These are phyloP conservation scores for Oidiodendron maius DNA, from an alignment of 495 filamentous ascomycete species.

Conservation along the genomic window DNA sequence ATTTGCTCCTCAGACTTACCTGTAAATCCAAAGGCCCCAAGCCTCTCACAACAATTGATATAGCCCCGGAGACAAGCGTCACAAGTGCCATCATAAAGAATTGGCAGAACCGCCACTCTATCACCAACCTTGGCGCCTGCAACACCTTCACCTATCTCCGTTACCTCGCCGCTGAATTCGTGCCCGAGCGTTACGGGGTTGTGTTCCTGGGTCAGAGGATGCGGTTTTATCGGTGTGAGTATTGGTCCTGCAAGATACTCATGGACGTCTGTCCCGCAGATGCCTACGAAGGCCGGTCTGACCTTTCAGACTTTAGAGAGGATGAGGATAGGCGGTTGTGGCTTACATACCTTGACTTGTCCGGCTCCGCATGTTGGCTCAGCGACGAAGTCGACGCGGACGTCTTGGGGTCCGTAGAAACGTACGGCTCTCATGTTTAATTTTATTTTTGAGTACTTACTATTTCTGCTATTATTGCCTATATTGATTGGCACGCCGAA, in stretches of 20 bases:
- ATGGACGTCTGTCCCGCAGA: conserved; percentile 59
- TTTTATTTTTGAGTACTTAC: too few relatives aligned
- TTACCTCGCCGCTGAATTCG: conserved; percentile 53
- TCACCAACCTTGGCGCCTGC: conserved; percentile 45
- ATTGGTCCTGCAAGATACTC: conserved; percentile 52
- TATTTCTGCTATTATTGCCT: too few relatives aligned
- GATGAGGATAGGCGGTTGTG: too few relatives aligned
- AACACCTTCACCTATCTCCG: conserved; percentile 51
- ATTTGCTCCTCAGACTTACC: too few relatives aligned
- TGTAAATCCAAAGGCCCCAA: conserved; percentile 56
- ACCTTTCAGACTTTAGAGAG: too few relatives aligned
- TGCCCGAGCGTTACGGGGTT: conserved; percentile 57
- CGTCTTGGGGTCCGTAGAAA: conserved; percentile 38
- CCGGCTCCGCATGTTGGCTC: conserved; percentile 23
- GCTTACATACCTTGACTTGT: conserved; percentile 30
- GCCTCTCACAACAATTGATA: conserved; percentile 49
- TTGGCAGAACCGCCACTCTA: conserved; percentile 52
- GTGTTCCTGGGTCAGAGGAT: conserved; percentile 50
- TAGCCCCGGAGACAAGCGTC: conserved; percentile 41
- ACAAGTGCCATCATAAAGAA: conserved; percentile 53
- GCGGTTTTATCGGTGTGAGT: conserved; percentile 49
- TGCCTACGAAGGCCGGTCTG: conserved; percentile 50
- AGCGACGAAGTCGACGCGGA: conserved; percentile 33
- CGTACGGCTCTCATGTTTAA: conserved; percentile 31
- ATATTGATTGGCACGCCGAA: too few relatives aligned